Base-by-base conservation (phyloP, 2,329 filamentous ascomycete genomes). In the Nemania diffusa region DNA sequence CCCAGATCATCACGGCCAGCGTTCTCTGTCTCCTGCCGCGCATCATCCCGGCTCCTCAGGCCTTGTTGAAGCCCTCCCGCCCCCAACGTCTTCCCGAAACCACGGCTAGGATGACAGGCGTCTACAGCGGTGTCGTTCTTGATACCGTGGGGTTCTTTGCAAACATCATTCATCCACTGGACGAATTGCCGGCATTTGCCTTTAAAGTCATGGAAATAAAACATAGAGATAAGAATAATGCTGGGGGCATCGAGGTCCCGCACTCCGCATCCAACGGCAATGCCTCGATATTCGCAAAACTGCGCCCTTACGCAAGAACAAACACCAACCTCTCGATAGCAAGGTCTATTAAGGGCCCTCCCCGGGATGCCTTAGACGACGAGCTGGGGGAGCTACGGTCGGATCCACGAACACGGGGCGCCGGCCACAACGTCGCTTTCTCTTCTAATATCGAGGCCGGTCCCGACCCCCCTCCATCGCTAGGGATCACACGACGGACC, bases 11-110 rank as follows among this genome's bases (percentile, higher is more conserved):
- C 68, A 89, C 87, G 1, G 83, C 87, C n/a, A 87, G 85, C 9
- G 81, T 83, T 68, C 81, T 87, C 37, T 88, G 86, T 70, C 81
- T 87, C 44, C 79, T 90, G 3, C 88, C 88, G 29, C 84, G 88
- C 56, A 83, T 90, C 58, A 83, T 90, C 29, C 88, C 88, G 8
- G 88, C 88, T 1, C 88, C 88, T 0, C 88, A 90, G 76, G 85
- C 85, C 53, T 81, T 90, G n/a, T 79, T 90, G 53, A 87, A 86
- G 65, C 82, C 87, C 9, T 79, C 81, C 24, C 83, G 88, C 2
- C 86, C 86, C 7, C 80, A 79, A 29, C 83, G 87, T 51, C 83
- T 90, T 73, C 87, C 88, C 51, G 83, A 85, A 68, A 82, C 83
- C 17, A 79, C 81, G 17, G 86, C 86, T 46, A 83, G 83, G 60